These are phyloP conservation scores for Sinapis alba DNA, from an alignment of 441 rosid species.

Conservation along the genomic window DNA sequence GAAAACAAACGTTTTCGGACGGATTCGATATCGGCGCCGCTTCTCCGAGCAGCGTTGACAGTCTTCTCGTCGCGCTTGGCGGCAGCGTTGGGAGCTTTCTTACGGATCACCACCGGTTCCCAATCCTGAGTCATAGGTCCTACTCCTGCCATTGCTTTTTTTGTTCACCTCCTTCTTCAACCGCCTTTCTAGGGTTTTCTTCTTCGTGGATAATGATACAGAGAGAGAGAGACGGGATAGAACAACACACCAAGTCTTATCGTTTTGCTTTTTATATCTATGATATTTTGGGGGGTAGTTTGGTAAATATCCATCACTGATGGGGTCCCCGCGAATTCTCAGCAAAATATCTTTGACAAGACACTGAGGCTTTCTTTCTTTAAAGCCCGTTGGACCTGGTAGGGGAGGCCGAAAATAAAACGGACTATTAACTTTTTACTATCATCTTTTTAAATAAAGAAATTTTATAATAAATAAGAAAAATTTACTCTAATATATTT, in stretches of 20 bases:
- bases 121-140: constrained; percentile 45
- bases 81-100: constrained; percentile 43
- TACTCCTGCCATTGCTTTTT: constrained; percentile 39
- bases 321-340: neutral
- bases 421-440: neutral
- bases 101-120: constrained; percentile 48
- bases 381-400: neutral
- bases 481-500: no score
- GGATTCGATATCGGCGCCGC: constrained; percentile 45
- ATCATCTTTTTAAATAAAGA: neutral
- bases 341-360: neutral
- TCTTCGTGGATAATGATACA: constrained; percentile 13
- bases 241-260: neutral
- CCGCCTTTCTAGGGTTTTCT: constrained; percentile 27
- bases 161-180: neutral
- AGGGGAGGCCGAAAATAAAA: neutral
- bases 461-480: no score
- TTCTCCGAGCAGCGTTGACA: constrained; percentile 47
- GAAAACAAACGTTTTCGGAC: constrained; percentile 38
- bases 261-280: constrained; percentile 5
- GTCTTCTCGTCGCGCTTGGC: constrained; percentile 45
- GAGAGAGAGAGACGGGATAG: neutral
- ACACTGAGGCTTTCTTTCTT: neutral
- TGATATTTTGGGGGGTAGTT: neutral
- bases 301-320: neutral